Percentiles rank a stretch among this genome's conserved stretches.
Evolutionary conservation across 2,329 filamentous ascomycete genomes (phyloP).

Genomic region (Esteya vermicola): DNA sequence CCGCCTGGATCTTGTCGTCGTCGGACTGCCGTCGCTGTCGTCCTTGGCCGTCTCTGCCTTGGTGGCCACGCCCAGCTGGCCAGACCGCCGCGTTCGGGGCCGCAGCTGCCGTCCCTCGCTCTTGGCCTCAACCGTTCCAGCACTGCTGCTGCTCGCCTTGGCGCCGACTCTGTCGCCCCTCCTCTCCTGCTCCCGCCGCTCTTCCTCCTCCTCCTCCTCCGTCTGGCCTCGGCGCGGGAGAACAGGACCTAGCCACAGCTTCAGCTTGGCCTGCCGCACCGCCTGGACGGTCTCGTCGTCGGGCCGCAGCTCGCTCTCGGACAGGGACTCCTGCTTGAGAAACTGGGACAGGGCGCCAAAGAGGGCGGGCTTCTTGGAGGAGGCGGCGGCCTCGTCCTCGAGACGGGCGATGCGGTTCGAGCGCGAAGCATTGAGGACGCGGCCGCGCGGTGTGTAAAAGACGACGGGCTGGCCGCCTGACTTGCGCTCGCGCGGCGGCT

Average conservation of each 20-base stretch:
- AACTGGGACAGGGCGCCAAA: conserved; percentile 11
- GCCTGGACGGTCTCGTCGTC: conserved; percentile 6
- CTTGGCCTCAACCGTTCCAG: no score
- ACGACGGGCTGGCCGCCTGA: conserved; percentile 34
- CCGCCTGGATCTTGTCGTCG: no score
- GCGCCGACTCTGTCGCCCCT: no score
- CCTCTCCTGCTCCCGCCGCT: conserved; percentile 12
- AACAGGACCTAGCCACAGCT: conserved; percentile 9
- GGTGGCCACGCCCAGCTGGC: no score
- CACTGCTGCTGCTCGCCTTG: conserved; percentile 1
- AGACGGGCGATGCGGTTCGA: conserved; percentile 17
- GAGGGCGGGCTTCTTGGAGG: conserved; percentile 9
- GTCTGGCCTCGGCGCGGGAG: conserved; percentile 4
- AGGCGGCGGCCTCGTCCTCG: conserved; percentile 5
- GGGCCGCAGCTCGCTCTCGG: conserved; percentile 10
- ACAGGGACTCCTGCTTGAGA: conserved; percentile 13
- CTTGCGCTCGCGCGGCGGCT: conserved; percentile 23
- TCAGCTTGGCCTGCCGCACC: conserved; percentile 7
- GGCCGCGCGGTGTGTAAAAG: conserved; percentile 31
- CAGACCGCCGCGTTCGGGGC: no score
- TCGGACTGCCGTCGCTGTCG: neutral
- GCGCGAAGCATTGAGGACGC: conserved; percentile 33
- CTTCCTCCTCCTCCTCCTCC: neutral
- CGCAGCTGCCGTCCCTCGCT: no score
- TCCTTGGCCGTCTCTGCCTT: neutral